Percentiles rank a stretch among this genome's conserved stretches.
Conservation (phyloP, 1,284 basidiomycete species). For the Leccinum pachyderme region DNA sequence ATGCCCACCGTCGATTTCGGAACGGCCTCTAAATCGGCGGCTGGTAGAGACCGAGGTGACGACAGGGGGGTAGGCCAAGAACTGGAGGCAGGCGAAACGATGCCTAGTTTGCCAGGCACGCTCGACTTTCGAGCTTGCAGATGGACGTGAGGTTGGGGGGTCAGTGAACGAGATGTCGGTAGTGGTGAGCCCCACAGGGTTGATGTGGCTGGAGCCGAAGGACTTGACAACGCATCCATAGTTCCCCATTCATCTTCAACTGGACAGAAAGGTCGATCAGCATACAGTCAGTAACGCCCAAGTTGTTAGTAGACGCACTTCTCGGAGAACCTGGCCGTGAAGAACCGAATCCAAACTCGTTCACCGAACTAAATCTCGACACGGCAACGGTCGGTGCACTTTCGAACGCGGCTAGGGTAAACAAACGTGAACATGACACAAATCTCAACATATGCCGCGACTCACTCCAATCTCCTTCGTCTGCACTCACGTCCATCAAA, state of each 20-base stretch:
- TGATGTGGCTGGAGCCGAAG: constrained; percentile 2
- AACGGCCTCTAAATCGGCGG: constrained; percentile 5
- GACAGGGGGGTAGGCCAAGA: constrained; percentile 25
- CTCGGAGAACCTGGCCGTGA: constrained; percentile 15
- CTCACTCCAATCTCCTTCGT: constrained; percentile 90
- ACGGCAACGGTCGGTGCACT: constrained; percentile 47
- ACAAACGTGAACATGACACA: neutral
- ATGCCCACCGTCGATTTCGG: constrained; percentile 38
- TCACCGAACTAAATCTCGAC: constrained; percentile 28
- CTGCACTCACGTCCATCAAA: constrained; percentile 88
- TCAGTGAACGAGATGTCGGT: constrained; percentile 12
- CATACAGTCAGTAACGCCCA: neutral
- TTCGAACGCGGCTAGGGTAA: constrained; percentile 73
- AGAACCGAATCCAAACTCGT: constrained; percentile 23
- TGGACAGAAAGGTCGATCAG: neutral
- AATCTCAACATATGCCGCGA: constrained; percentile 8
- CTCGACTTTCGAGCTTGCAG: constrained; percentile 10
- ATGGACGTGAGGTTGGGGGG: constrained; percentile 18
- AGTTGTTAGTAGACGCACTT: constrained; percentile 9
- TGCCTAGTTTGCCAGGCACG: neutral
- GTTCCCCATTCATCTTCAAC: constrained; percentile 25
- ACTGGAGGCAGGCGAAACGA: constrained; percentile 21
- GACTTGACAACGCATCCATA: constrained; percentile 13
- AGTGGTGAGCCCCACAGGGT: constrained; percentile 22
- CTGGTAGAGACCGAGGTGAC: constrained; percentile 18